Evolutionary conservation across 2,329 filamentous ascomycete genomes (phyloP).

Genomic region (Byssochlamys sp.): DNA sequence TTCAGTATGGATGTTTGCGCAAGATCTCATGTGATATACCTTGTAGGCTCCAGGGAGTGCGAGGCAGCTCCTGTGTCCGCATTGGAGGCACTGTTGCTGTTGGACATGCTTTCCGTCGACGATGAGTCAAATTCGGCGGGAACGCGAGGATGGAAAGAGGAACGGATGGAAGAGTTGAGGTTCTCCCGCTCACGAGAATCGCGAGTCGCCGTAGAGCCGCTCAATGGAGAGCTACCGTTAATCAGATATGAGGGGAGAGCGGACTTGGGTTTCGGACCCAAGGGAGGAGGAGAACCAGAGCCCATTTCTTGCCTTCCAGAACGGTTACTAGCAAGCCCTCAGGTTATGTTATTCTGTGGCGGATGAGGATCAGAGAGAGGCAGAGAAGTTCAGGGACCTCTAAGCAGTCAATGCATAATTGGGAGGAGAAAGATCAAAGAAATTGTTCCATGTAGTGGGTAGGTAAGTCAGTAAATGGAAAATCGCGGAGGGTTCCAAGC

Average conservation of each 20-base stretch:
- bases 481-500: not conserved
- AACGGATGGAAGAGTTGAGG: constrained; percentile 50
- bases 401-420: not conserved
- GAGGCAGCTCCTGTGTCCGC: constrained; percentile 3
- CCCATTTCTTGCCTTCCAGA: constrained; percentile 30
- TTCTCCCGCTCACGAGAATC: constrained; percentile 49
- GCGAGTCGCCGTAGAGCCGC: constrained; percentile 38
- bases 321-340: not conserved
- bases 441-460: not conserved
- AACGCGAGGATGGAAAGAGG: constrained; percentile 41
- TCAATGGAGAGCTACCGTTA: constrained; percentile 47
- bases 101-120: constrained; percentile 9
- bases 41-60: constrained; percentile 12
- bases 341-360: not conserved
- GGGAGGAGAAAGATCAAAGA: not conserved
- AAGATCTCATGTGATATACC: constrained; percentile 13
- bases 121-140: constrained; percentile 22
- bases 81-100: constrained; percentile 11
- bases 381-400: not conserved
- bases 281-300: constrained; percentile 30
- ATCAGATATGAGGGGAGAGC: constrained; percentile 49
- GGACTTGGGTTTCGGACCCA: constrained; percentile 40
- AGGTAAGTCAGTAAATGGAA: not conserved
- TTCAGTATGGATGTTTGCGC: not conserved
- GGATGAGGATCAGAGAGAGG: not conserved